These are phyloP conservation scores for Chiua virens DNA, from an alignment of 768 basidiomycete genomes.

Conservation along the genomic window DNA sequence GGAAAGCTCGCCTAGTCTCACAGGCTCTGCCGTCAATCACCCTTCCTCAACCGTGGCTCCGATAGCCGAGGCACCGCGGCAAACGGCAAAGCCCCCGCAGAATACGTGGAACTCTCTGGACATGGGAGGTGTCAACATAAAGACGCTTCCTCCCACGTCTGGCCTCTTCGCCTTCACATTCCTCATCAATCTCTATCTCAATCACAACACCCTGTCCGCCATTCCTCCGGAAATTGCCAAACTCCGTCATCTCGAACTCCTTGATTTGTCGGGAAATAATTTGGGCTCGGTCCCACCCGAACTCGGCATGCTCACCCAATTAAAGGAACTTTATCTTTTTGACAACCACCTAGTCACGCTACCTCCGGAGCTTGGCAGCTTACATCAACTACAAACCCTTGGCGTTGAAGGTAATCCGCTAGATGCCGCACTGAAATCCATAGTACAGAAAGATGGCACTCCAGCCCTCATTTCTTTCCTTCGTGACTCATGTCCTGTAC, in stretches of 20 bases:
- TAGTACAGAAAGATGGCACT: slow-evolving; percentile 96
- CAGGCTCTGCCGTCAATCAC: slow-evolving; percentile 47
- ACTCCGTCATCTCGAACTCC: slow-evolving; percentile 80
- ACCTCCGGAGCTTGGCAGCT: slow-evolving; percentile 82
- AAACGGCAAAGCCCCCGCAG: slow-evolving; percentile 64
- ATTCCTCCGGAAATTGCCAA: slow-evolving; percentile 83
- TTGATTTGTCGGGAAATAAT: slow-evolving; percentile 91
- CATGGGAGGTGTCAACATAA: slow-evolving; percentile 94
- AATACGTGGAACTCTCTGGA: slow-evolving; percentile 90
- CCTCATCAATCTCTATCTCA: slow-evolving; percentile 92
- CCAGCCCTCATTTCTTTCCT: slow-evolving; percentile 82
- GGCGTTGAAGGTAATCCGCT: slow-evolving; percentile 98
- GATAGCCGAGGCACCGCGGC: slow-evolving; percentile 63
- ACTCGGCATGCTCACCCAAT: slow-evolving; percentile 83
- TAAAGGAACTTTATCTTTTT: slow-evolving; percentile 93
- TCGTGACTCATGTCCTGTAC: slow-evolving; percentile 90
- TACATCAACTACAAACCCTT: slow-evolving; percentile 90
- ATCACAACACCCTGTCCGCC: slow-evolving; percentile 82
- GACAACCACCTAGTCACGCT: slow-evolving; percentile 90
- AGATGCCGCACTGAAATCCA: slow-evolving; percentile 68
- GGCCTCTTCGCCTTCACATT: slow-evolving; percentile 87
- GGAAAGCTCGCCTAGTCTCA: slow-evolving; percentile 37
- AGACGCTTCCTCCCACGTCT: slow-evolving; percentile 78
- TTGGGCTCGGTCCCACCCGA: slow-evolving; percentile 79
- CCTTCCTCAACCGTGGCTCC: slow-evolving; percentile 79